A percentile compares a stretch with the other conserved stretches of the same genome.
Evolutionary conservation across 495 filamentous ascomycete species (phyloP).

Genomic region (Tuber borchii): DNA sequence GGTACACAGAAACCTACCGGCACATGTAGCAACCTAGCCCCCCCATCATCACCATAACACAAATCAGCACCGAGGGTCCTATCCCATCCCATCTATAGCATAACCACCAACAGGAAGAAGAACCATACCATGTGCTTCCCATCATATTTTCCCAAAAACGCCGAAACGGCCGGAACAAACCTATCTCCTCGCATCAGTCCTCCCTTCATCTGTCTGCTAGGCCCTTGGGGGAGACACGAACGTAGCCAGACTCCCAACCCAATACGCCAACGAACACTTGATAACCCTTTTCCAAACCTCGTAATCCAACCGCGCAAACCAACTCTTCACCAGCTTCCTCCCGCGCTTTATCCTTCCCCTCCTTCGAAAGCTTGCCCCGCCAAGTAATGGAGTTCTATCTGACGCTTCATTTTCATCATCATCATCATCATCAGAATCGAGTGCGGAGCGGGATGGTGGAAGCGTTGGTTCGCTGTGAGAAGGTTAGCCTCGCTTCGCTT

Average conservation of each 20-base stretch:
- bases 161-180: slow-evolving; percentile 54
- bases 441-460: not conserved
- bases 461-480: slow-evolving; percentile 12
- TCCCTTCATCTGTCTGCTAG: not conserved
- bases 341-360: not conserved
- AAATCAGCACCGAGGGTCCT: not conserved
- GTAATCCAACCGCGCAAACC: not conserved
- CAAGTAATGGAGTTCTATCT: slow-evolving; percentile 24
- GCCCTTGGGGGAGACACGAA: slow-evolving; percentile 51
- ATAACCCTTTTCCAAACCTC: slow-evolving; percentile 51
- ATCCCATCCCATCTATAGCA: not conserved
- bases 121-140: slow-evolving; percentile 95
- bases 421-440: slow-evolving; percentile 1
- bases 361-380: not conserved
- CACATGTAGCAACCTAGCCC: slow-evolving; percentile 38
- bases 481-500: not conserved
- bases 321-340: not conserved
- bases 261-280: slow-evolving; percentile 90
- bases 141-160: slow-evolving; percentile 74
- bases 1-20: slow-evolving; percentile 13
- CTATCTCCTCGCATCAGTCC: slow-evolving; percentile 13
- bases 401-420: slow-evolving; percentile 6
- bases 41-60: not conserved
- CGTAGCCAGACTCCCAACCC: slow-evolving; percentile 80
- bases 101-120: slow-evolving; percentile 42